Base-by-base conservation (phyloP, 495 filamentous ascomycete species). In the Aspergillus ostianus region DNA sequence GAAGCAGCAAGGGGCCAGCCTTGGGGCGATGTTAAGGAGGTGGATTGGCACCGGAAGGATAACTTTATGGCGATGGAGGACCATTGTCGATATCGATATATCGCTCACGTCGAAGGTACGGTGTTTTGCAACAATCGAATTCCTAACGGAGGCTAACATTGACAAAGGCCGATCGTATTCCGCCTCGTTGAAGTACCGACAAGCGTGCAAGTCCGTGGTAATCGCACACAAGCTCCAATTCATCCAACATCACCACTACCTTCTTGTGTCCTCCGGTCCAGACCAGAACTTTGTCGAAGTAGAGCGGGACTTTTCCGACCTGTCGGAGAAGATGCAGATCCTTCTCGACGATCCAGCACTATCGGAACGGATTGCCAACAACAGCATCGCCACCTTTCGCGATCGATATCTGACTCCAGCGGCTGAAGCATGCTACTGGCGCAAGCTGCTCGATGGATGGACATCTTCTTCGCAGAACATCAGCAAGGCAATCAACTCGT, bases 211-310 rank as follows among this genome's bases (percentile, higher is more conserved):
- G 51, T 76, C 71, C 21, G 80, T 84, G 19, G 65, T 82, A 50
- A 66, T 85, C 47, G 59, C 70, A 7, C 65, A 72, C 21, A 54
- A 57, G 8, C 58, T 70, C 20, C 58, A 61, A 17, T 68, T 53
- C 54, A 60, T 57, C 20, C 58, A 72, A 50, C 63, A 60, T 15
- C 64, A 68, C 45, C 55, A 66, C n/a, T 52, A 58, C 15, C 51
- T 63, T 18, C 36, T 68, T 13, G 27, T 62, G 3, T 57, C 65
- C 5, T 68, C 65, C 0, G 82, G 82, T 3, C 70, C 77, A 8
- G 60, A 78, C 0, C 79, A 83, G 62, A 87, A 84, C 62, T 83
- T 76, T 52, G 71, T 84, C 15, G 66, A 78, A 52, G 79, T 84
- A 10, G 65, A 72, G n/a, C 58, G 70, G 29, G 80, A 84, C 59